Evolutionary conservation across 805 yeast species (phyloP), one percentile per base, ranked within the genome.

Genomic region (Lachancea lanzarotensis): DNA sequence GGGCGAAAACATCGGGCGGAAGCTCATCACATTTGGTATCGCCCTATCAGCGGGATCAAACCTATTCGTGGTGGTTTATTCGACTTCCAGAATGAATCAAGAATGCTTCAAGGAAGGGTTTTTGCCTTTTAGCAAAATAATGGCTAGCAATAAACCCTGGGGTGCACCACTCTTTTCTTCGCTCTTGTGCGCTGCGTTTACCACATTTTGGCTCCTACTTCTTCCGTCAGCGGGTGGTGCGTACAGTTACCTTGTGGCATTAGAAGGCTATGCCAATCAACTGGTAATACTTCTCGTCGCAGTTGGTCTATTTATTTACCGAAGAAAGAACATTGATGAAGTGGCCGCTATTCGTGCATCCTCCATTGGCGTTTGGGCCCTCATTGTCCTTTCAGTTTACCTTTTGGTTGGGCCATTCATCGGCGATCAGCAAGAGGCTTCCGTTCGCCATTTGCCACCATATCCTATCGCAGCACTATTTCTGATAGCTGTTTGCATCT

Each of bases 1-100:
- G 46, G 85, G 86, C 0, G 56, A 67, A 39, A 62, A 60, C 30
- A 45, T 77, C 7, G 85, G 87, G 1, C 68, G 75, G 36, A 74
- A 71, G 48, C 62, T 81, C 37, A 68, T 81, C 38, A 75, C 84
- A 0, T 55, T 76, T 30, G 69, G 82, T 0, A 74, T 80, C 22
- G 83, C 84, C 0, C 45, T 79, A n/a, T 76, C 81, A 33, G 71
- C 84, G 3, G 78, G 76, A 1, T 82, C 85, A 0, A 81, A 81
- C 53, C 75, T 80, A 2, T 72, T 79, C 58, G 84, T 80, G 10
- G 82, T 78, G 1, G 52, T 78, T 15, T 81, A 79, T 56, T 71
- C 79, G 3, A 66, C 77, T 10, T 76, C 84, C 0, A 67, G 87
- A 55, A 74, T 76, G 66, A 76, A 76, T 50, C 87, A 81, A 56